Evolutionary conservation across 176 grass and related monocot genomes (phyloP), one percentile per base, ranked within the genome.

Genomic region (Avena insularis): DNA sequence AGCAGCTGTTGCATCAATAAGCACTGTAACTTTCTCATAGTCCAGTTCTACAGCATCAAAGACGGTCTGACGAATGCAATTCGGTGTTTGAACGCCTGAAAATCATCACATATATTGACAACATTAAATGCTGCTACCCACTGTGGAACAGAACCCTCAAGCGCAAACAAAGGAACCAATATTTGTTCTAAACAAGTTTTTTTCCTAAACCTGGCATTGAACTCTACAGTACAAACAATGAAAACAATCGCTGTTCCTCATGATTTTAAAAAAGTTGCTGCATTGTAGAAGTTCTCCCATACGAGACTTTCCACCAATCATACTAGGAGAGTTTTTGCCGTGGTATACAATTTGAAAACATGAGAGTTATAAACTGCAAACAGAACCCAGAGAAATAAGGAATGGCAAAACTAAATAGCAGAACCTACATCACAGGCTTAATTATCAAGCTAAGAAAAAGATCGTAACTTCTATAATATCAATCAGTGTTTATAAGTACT

Each of bases 1-100:
- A 73, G 94, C 97, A 87, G 97, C 94, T 74, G 97, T 96, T 78
- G 97, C 92, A 83, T 99, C 94, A 85, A 85, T 88, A 82, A 99
- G 88, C 64, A 99, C 92, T 0, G 82, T 91, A 70, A 98, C 85
- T 89, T 89, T 84, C 71, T 92, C 74, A 70, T 98, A 98, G 81
- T 98, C 93, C 58, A 95, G 27, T 48, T 92, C 92, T 54, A 98
- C 82, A 84, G 96, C 96, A 93, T 98, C 96, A 51, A 92, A 98
- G 25, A 88, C 92, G 14, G 93, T 98, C 82, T 95, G 93, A 43
- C 96, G 91, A n/a, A 95, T 98, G 78, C 96, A 98, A 85, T 95
- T 95, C 73, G 96, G 96, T 31, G 96, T 98, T 87, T 98, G 96
- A 88, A 98, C 88, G 16, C 96, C 93, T 98, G 83, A 51, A 73